Percentiles rank a stretch among this genome's conserved stretches.
phyloP scores from a whole-genome alignment of 805 yeast genomes.

The Lachancea sp. region DNA sequence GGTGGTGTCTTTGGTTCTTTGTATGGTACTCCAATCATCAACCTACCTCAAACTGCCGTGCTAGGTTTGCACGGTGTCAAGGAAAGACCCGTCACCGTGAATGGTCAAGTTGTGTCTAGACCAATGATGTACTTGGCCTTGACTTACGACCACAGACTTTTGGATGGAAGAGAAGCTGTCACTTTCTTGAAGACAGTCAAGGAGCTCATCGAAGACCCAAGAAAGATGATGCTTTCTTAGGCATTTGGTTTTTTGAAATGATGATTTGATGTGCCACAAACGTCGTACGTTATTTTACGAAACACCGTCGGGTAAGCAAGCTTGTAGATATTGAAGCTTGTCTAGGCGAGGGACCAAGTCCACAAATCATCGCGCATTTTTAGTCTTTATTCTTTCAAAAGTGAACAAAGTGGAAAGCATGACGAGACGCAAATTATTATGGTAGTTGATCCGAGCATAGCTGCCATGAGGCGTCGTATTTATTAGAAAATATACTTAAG shows the following conservation, averaged over 20 bases:
- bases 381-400: not conserved
- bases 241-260: not conserved
- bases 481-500: not conserved
- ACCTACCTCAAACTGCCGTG: conserved; percentile 97
- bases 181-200: conserved; percentile 92
- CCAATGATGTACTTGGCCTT: conserved; percentile 99
- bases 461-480: not conserved
- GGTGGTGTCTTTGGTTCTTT: conserved; percentile 99
- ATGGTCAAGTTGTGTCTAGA: conserved; percentile 92
- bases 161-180: conserved; percentile 99
- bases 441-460: not conserved
- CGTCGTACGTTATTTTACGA: not conserved
- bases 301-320: too few relatives aligned
- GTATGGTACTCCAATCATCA: conserved; percentile 97
- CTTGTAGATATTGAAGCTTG: too few relatives aligned
- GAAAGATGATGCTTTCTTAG: conserved; percentile 79
- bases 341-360: too few relatives aligned
- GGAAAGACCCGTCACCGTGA: conserved; percentile 94
- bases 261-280: not conserved
- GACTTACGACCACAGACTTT: conserved; percentile 95
- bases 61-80: conserved; percentile 96
- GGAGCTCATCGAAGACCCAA: conserved; percentile 97
- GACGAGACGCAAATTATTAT: not conserved
- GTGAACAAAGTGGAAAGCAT: not conserved
- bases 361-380: not conserved